These are phyloP conservation scores for Nepenthes alata DNA, from an alignment of 179 eudicot genomes.

Conservation along the genomic window DNA sequence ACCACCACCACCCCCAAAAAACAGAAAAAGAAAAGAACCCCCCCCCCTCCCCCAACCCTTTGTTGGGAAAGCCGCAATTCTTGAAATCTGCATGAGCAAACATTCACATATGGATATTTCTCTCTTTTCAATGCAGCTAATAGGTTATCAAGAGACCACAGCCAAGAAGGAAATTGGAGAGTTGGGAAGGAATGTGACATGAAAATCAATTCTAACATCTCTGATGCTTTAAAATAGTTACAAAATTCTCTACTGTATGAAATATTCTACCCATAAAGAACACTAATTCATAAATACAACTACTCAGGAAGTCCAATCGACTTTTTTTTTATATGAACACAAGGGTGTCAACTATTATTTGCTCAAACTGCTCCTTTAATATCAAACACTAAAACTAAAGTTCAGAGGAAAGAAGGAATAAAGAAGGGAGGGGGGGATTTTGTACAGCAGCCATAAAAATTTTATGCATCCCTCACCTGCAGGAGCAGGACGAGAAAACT, in stretches of 20 bases:
- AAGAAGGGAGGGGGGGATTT: neutral
- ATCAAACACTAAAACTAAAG: slow-evolving; percentile 10
- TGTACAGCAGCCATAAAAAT: slow-evolving; percentile 1
- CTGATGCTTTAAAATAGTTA: neutral
- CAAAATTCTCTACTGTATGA: neutral
- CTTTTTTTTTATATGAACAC: neutral
- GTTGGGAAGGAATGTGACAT: neutral
- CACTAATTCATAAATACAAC: neutral
- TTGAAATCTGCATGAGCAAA: no score
- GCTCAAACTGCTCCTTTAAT: slow-evolving; percentile 13
- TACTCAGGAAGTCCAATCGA: neutral
- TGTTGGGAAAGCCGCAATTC: no score
- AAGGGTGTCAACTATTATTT: slow-evolving; percentile 4
- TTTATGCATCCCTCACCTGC: neutral
- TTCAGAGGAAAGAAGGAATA: neutral
- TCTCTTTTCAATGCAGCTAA: no score
- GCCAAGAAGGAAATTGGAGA: neutral
- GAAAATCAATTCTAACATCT: slow-evolving; percentile 2
- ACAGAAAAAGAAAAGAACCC: no score
- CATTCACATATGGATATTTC: no score
- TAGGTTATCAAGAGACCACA: no score
- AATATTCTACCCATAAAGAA: neutral
- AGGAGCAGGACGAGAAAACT: neutral
- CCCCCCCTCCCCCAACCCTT: no score
- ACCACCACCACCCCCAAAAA: no score